phyloP scores from a whole-genome alignment of 2,329 filamentous ascomycete species.

The Clonostachys byssicola region DNA sequence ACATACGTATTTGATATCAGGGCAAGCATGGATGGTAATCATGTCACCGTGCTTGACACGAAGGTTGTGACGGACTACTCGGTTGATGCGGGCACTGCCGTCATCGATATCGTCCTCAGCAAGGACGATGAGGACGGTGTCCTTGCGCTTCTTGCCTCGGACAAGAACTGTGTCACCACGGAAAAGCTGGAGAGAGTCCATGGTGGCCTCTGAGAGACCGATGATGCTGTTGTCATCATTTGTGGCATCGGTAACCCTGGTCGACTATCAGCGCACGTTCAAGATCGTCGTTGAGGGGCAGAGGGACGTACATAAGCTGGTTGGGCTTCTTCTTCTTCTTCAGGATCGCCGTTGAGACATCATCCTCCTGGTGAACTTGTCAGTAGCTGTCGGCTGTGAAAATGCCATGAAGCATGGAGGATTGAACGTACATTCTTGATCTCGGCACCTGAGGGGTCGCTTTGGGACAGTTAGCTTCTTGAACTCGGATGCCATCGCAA shows the following conservation, averaged over 20 bases:
- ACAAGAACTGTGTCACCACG: slow-evolving; percentile 97
- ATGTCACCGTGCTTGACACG: slow-evolving; percentile 98
- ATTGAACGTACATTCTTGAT: slow-evolving; percentile 67
- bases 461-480: slow-evolving; percentile 25
- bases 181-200: slow-evolving; percentile 98
- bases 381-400: slow-evolving; percentile 10
- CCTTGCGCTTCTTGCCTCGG: slow-evolving; percentile 99
- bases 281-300: neutral
- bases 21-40: slow-evolving; percentile 94
- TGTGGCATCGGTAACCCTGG: slow-evolving; percentile 93
- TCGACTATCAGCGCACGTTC: slow-evolving; percentile 12
- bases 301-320: slow-evolving; percentile 77
- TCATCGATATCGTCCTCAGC: slow-evolving; percentile 98
- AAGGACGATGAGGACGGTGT: slow-evolving; percentile 95
- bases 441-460: slow-evolving; percentile 86
- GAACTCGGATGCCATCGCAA: neutral
- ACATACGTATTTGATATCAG: slow-evolving; percentile 99
- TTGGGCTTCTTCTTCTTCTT: slow-evolving; percentile 99
- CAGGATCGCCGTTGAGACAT: slow-evolving; percentile 91
- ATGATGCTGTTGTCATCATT: slow-evolving; percentile 99
- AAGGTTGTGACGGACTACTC: slow-evolving; percentile 96
- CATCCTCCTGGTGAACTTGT: slow-evolving; percentile 64
- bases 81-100: slow-evolving; percentile 94
- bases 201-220: slow-evolving; percentile 95
- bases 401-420: slow-evolving; percentile 6